Base-by-base conservation (phyloP, 2,329 filamentous ascomycete genomes). In the Sporothrix schenckii region DNA sequence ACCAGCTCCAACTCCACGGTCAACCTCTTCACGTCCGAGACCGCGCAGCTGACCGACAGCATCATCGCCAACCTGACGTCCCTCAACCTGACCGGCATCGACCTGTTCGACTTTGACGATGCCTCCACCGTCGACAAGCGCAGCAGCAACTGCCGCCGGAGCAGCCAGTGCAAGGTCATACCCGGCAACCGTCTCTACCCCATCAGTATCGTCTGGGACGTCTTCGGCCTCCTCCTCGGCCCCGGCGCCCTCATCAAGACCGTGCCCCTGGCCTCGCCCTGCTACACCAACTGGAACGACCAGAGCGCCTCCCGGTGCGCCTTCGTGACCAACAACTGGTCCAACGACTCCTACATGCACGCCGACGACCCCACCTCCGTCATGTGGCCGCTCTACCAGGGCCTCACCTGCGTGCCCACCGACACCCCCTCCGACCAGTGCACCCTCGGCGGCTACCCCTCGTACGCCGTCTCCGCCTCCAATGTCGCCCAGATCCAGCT, bases 121-220 rank as follows among this genome's bases (percentile, higher is more conserved):
- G 24, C 39, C 10, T 7, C 47, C 47, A 21, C 60, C 52, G 41
- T 21, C 56, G n/a, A 14, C 66, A 69, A 54, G 27, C 50, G 39
- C 44, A 27, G 14, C 44, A 60, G 41, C 61, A 41, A 54, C 7
- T 63, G 34, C 66, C 66, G 67, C 52, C 69, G 63, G 66, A 56
- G 27, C 66, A 7, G 5, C 34, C 41, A 58, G 19, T 63, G 76
- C 71, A 76, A 75, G 70, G 71, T 72, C 10, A 71, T 74, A 47
- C 86, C 87, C 0, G 83, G 82, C 19, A 84, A 88, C 70, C n/a
- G 72, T 0, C 83, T 81, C 75, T 90, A 87, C 86, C 88, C 88
- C 0, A 77, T 78, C 0, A 27, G 73, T 0, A 60, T 74, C 1
- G 76, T 77, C 5, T 90, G 87, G 87, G 73, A 78, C 7, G 69